Evolutionary conservation across 805 yeast species (phyloP).

Genomic region (Ogataea saltuana): DNA sequence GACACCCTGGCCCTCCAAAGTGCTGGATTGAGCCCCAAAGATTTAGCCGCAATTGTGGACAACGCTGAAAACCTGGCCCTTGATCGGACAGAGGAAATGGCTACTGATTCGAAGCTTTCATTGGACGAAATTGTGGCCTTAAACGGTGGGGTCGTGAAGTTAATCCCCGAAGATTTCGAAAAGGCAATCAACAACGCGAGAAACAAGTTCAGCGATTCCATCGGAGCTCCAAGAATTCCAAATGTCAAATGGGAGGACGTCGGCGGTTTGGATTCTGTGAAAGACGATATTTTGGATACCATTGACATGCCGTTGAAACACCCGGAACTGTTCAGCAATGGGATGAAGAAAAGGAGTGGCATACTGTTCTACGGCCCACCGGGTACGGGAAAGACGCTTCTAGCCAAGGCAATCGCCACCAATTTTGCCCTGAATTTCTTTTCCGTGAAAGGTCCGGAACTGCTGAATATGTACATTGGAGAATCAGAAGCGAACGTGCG

Average conservation of each 20-base stretch:
- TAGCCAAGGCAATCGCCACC: slow-evolving; percentile 97
- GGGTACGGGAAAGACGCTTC: slow-evolving; percentile 93
- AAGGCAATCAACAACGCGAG: slow-evolving; percentile 78
- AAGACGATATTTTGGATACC: slow-evolving; percentile 91
- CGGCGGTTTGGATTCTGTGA: slow-evolving; percentile 89
- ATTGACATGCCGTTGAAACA: slow-evolving; percentile 94
- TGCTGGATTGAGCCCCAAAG: slow-evolving; percentile 90
- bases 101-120: slow-evolving; percentile 26
- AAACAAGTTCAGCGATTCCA: slow-evolving; percentile 85
- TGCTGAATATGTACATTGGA: slow-evolving; percentile 96
- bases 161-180: slow-evolving; percentile 63
- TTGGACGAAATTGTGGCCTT: slow-evolving; percentile 43
- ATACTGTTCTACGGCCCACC: slow-evolving; percentile 97
- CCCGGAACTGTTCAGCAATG: slow-evolving; percentile 85
- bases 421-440: slow-evolving; percentile 92
- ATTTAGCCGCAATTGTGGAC: slow-evolving; percentile 67
- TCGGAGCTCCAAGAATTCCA: slow-evolving; percentile 96
- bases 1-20: slow-evolving; percentile 73
- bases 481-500: slow-evolving; percentile 98
- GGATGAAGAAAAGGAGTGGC: slow-evolving; percentile 92
- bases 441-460: slow-evolving; percentile 96
- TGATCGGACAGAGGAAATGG: slow-evolving; percentile 44
- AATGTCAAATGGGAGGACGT: slow-evolving; percentile 96
- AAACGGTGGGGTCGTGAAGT: slow-evolving; percentile 54
- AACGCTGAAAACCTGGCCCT: slow-evolving; percentile 61